phyloP scores from a whole-genome alignment of 805 yeast species.

The Candida broadrunensis region DNA sequence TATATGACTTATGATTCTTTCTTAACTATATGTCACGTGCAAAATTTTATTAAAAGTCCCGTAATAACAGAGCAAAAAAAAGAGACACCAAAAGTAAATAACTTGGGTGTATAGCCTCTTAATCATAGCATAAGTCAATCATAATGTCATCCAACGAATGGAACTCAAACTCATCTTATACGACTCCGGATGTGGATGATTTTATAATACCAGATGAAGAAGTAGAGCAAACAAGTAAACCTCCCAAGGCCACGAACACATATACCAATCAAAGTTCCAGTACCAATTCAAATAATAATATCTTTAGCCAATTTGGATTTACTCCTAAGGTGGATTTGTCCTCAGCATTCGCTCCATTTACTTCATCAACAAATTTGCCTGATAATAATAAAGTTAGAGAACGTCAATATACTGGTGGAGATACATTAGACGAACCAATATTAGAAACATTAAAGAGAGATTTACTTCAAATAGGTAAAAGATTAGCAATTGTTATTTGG shows the following conservation, averaged over 20 bases:
- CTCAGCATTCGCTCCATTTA: conserved; percentile 32
- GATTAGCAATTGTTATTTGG: conserved; percentile 42
- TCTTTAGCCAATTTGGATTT: conserved; percentile 12
- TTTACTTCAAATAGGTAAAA: conserved; percentile 29
- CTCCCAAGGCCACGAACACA: conserved; percentile 1
- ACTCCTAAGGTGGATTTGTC: conserved; percentile 32
- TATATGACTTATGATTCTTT: too few relatives aligned
- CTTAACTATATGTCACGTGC: too few relatives aligned
- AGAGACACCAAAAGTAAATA: too few relatives aligned
- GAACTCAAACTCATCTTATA: background rate
- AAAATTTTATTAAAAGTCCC: too few relatives aligned
- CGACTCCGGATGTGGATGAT: conserved; percentile 20
- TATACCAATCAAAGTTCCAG: conserved; percentile 2
- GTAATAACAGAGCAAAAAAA: too few relatives aligned
- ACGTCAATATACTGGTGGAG: conserved; percentile 62
- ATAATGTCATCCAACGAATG: background rate
- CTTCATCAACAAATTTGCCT: conserved; percentile 12
- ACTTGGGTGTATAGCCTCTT: too few relatives aligned
- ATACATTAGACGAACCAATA: conserved; percentile 72
- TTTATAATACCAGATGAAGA: conserved; percentile 40
- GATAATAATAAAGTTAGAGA: conserved; percentile 33
- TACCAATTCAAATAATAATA: background rate
- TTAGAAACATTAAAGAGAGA: conserved; percentile 47
- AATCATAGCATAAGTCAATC: too few relatives aligned
- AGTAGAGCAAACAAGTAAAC: conserved; percentile 1